phyloP scores from a whole-genome alignment of 2,329 filamentous ascomycete species.

The Ceratocystis ficicola region DNA sequence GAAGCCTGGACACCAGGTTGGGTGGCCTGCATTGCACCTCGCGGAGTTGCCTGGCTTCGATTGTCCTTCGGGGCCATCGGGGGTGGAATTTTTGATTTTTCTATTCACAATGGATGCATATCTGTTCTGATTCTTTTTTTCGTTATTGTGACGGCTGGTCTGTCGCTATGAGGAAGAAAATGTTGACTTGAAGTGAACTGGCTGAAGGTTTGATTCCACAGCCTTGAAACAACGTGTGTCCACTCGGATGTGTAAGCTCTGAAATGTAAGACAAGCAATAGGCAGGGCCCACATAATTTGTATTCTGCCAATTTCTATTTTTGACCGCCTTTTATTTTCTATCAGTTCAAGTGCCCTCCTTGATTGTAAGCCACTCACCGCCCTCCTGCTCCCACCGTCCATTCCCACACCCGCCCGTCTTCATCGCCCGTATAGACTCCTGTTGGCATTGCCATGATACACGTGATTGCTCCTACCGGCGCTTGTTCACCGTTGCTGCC shows the following conservation, averaged over 20 bases:
- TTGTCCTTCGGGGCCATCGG: conserved; percentile 43
- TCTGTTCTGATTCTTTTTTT: conserved; percentile 29
- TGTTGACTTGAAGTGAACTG: neutral
- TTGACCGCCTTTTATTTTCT: neutral
- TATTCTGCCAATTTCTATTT: neutral
- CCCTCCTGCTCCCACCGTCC: conserved; percentile 33
- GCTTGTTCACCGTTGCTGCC: no score
- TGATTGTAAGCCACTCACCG: neutral
- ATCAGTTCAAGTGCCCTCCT: neutral
- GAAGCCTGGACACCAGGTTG: conserved; percentile 33
- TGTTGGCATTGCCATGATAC: conserved; percentile 54
- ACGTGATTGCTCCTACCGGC: neutral
- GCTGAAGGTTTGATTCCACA: no score
- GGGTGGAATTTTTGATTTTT: conserved; percentile 39
- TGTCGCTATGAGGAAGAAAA: conserved; percentile 35
- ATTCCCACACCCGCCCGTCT: conserved; percentile 57
- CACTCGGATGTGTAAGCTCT: no score
- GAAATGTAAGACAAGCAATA: neutral
- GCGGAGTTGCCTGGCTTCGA: conserved; percentile 38
- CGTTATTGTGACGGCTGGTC: conserved; percentile 32
- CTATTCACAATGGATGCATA: conserved; percentile 16
- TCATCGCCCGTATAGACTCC: conserved; percentile 91
- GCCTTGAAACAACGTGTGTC: no score
- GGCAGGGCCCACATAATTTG: neutral
- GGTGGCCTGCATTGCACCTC: conserved; percentile 43